These are phyloP conservation scores for Aspergillus funiculosus DNA, from an alignment of 495 filamentous ascomycete species.

Conservation along the genomic window DNA sequence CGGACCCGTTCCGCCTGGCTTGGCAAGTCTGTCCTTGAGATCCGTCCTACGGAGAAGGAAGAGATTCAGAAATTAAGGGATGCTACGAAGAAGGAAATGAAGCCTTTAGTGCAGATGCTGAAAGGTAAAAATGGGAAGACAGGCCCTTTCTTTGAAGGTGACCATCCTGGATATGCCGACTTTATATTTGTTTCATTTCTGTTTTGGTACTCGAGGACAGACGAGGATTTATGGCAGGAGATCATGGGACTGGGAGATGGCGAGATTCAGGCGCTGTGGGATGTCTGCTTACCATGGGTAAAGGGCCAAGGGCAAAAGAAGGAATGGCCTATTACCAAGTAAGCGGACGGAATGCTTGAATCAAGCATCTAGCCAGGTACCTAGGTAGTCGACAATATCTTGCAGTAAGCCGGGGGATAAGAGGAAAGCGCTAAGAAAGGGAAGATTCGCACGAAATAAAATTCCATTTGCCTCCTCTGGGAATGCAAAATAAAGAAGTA, in stretches of 20 bases:
- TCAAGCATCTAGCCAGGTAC: too few species aligned
- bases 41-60: conserved; percentile 18
- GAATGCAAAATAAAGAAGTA: conserved; percentile 14
- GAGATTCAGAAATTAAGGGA: conserved; percentile 5
- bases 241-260: conserved; percentile 16
- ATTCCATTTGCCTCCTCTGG: conserved; percentile 14
- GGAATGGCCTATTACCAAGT: conserved; percentile 18
- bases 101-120: conserved; percentile 16
- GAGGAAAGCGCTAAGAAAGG: too few species aligned
- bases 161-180: conserved; percentile 19
- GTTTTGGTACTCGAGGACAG: conserved; percentile 14
- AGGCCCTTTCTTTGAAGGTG: conserved; percentile 22
- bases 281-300: conserved; percentile 17
- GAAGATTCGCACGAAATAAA: too few species aligned
- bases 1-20: conserved; percentile 25
- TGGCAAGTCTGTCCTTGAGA: conserved; percentile 30
- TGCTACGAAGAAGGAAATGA: conserved; percentile 12
- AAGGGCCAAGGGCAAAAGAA: conserved; percentile 20
- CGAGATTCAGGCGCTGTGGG: conserved; percentile 15
- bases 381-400: too few species aligned
- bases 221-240: conserved; percentile 13
- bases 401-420: neutral
- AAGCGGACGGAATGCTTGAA: neutral
- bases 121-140: conserved; percentile 16
- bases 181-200: conserved; percentile 14